Evolutionary conservation across 352 stramenopile genomes (phyloP).

Genomic region (Blastocystis sp.): DNA sequence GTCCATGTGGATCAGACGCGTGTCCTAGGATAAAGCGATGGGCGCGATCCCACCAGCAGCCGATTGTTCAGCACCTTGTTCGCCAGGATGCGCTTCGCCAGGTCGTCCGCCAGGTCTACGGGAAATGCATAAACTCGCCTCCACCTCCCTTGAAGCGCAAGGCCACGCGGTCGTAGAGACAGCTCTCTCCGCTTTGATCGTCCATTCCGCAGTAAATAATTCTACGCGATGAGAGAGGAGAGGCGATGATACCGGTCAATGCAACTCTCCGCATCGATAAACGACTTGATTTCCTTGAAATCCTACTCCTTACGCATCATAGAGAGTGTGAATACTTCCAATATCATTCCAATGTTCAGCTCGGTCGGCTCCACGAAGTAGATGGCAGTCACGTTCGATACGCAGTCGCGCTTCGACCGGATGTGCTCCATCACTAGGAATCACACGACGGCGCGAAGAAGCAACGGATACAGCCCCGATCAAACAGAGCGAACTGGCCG

Average conservation of each 20-base stretch:
- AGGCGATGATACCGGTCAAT: conserved; percentile 11
- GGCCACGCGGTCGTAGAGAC: conserved; percentile 35
- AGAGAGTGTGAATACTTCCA: neutral
- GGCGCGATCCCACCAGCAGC: neutral
- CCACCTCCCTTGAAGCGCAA: conserved; percentile 45
- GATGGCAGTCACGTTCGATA: conserved; percentile 19
- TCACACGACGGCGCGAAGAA: neutral
- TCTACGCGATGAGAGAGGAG: neutral
- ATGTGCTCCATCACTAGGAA: conserved; percentile 38
- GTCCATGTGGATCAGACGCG: conserved; percentile 33
- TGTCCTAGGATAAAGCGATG: neutral
- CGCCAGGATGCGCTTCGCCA: conserved; percentile 3
- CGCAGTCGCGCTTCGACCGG: conserved; percentile 27
- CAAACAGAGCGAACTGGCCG: conserved; percentile 40
- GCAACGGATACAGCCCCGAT: conserved; percentile 29
- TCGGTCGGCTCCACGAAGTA: conserved; percentile 42
- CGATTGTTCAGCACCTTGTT: conserved; percentile 29
- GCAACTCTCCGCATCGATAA: conserved; percentile 51
- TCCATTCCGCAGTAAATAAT: conserved; percentile 44
- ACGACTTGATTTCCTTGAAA: conserved; percentile 54
- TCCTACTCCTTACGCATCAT: neutral
- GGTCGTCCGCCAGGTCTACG: conserved; percentile 16
- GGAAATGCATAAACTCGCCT: neutral
- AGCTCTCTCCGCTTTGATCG: conserved; percentile 22
- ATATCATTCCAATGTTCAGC: conserved; percentile 11